phyloP scores from a whole-genome alignment of 129 eudicot species.

The Arctium lappa region DNA sequence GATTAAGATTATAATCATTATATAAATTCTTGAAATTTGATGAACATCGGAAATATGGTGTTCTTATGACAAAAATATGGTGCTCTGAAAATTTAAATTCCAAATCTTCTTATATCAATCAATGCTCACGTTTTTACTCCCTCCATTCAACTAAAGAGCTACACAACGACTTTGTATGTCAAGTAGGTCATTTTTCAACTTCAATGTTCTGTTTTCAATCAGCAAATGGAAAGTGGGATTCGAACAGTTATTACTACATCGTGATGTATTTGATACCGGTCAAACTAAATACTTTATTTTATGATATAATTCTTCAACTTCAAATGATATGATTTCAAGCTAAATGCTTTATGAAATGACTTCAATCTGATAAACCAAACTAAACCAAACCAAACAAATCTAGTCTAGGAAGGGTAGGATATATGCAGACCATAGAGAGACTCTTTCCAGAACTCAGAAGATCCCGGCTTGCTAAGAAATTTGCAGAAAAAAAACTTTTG shows the following conservation, averaged over 20 bases:
- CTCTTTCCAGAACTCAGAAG: neutral
- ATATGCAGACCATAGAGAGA: neutral
- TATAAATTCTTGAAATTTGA: conserved; percentile 14
- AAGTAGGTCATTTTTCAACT: neutral
- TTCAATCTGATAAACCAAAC: too few species aligned
- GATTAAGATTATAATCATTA: neutral
- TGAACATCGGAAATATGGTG: neutral
- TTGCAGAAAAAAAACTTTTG: neutral
- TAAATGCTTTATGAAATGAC: neutral
- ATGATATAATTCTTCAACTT: neutral
- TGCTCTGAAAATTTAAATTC: neutral
- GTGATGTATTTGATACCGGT: neutral
- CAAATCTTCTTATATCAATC: neutral
- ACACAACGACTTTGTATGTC: neutral
- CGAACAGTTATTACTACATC: too few species aligned
- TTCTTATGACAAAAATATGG: neutral
- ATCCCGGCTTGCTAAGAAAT: neutral
- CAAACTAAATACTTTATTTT: neutral
- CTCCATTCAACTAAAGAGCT: too few species aligned
- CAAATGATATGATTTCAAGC: neutral
- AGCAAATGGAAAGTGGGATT: too few species aligned
- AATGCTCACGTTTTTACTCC: too few species aligned
- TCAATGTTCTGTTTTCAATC: neutral
- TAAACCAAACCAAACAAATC: too few species aligned
- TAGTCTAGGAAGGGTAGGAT: too few species aligned